phyloP scores from a whole-genome alignment of 2,329 filamentous ascomycete genomes.

The Fusarium sp. region DNA sequence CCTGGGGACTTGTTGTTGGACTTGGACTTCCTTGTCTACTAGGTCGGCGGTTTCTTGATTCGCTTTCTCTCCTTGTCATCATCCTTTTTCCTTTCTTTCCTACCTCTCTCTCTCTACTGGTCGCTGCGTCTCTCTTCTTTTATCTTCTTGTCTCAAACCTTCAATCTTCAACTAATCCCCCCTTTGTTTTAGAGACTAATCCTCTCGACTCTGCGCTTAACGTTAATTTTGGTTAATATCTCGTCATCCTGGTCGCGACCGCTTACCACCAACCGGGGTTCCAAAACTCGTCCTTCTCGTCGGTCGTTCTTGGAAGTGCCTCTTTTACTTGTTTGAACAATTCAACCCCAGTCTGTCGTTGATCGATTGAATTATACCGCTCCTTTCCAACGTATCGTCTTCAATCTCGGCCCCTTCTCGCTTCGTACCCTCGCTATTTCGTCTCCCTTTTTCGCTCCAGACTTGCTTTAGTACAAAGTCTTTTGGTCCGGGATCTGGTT shows the following conservation, averaged over 20 bases:
- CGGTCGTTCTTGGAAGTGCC: slow-evolving; percentile 20
- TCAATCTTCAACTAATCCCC: slow-evolving; percentile 21
- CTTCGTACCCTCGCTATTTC: slow-evolving; percentile 38
- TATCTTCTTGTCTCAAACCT: slow-evolving; percentile 17
- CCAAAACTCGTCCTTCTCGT: slow-evolving; percentile 31
- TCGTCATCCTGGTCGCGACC: slow-evolving; percentile 31
- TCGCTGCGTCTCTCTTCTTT: slow-evolving; percentile 10
- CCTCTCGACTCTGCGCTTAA: slow-evolving; percentile 25
- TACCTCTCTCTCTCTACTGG: slow-evolving; percentile 12
- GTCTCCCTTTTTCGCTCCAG: slow-evolving; percentile 36
- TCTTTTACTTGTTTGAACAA: slow-evolving; percentile 12
- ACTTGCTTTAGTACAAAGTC: slow-evolving; percentile 35
- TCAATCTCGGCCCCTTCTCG: slow-evolving; percentile 22
- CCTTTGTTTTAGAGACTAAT: slow-evolving; percentile 30
- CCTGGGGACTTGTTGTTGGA: slow-evolving; percentile 6
- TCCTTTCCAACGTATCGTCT: slow-evolving; percentile 13
- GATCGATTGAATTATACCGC: slow-evolving; percentile 36
- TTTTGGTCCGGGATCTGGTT: slow-evolving; percentile 35
- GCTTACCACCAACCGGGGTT: slow-evolving; percentile 26
- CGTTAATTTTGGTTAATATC: slow-evolving; percentile 34
- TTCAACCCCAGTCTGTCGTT: slow-evolving; percentile 37
- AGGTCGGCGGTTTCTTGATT: slow-evolving; percentile 23
- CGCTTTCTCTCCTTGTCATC: slow-evolving; percentile 13
- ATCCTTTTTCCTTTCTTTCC: slow-evolving; percentile 5
- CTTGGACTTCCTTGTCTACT: slow-evolving; percentile 17